Percentiles rank a stretch among this genome's conserved stretches.
phyloP scores from a whole-genome alignment of 352 stramenopile genomes.

The Phytophthora kernoviae region DNA sequence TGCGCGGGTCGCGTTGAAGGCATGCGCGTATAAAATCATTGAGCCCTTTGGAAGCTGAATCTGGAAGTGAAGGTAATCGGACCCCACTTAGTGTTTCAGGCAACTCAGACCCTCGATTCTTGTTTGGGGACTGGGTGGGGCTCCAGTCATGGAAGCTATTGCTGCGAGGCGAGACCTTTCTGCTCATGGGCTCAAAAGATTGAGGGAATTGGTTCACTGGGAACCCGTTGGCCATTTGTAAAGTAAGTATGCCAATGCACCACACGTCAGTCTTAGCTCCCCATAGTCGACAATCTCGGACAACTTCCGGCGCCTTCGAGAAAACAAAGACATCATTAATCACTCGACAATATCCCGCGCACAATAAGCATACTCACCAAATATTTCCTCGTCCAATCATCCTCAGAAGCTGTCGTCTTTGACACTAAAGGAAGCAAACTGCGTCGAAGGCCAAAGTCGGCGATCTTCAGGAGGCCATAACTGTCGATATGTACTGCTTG shows the following conservation, averaged over 20 bases:
- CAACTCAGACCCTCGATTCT: slow-evolving; percentile 10
- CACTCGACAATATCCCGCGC: not conserved
- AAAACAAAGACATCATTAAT: not conserved
- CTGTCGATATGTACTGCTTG: slow-evolving; percentile 66
- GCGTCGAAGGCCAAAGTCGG: slow-evolving; percentile 50
- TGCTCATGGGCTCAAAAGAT: slow-evolving; percentile 5
- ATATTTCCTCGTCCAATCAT: slow-evolving; percentile 12
- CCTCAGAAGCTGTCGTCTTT: not conserved
- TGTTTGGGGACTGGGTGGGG: slow-evolving; percentile 11
- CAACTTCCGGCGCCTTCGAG: slow-evolving; percentile 32
- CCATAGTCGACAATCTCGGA: slow-evolving; percentile 15
- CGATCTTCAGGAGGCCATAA: slow-evolving; percentile 57
- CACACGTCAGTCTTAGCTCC: slow-evolving; percentile 59
- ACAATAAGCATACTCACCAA: slow-evolving; percentile 4
- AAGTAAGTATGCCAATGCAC: slow-evolving; percentile 53
- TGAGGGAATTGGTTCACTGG: not conserved
- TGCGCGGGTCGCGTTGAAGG: slow-evolving; percentile 46
- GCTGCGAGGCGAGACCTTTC: slow-evolving; percentile 9
- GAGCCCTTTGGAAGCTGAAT: slow-evolving; percentile 47
- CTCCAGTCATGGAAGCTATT: slow-evolving; percentile 10
- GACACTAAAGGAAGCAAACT: slow-evolving; percentile 20
- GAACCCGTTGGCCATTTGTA: slow-evolving; percentile 56
- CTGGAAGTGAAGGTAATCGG: slow-evolving; percentile 41
- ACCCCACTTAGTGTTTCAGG: not conserved
- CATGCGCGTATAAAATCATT: slow-evolving; percentile 49